Evolutionary conservation across 352 stramenopile species (phyloP), one percentile per base, ranked within the genome.

Genomic region (Paralagenidium karlingii): DNA sequence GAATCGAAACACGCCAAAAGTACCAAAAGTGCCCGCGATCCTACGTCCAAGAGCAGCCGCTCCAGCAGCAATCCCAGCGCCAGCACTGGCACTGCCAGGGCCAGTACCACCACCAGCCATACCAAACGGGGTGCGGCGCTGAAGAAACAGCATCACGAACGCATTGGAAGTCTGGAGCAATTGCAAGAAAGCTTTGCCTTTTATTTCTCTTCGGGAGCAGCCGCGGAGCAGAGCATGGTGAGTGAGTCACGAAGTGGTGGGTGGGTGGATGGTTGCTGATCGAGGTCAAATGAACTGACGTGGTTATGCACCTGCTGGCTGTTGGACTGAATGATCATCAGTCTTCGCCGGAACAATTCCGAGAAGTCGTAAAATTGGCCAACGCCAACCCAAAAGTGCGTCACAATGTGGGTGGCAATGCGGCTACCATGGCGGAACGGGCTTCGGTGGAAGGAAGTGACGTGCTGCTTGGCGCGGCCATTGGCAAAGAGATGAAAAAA

Each of bases 151-250:
- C 76, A 90, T 44, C 74, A 87, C 46, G 76, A 87, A 44, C 73
- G 73, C 7, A 87, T 90, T 30, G 57, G 49, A 32, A 79, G 67
- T 16, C 38, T 82, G 2, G 45, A 56, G 4, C 55, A 77, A 5
- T 49, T 90, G 3, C 70, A 83, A 38, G 70, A 90, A 45, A 87
- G 70, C 47, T 90, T 90, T 45, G 68, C 66, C 22, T 86, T 75
- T 45, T 90, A 90, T 49, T 90, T 90, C 52, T 65, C 68, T 7
- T 71, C 68, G 13, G 76, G 76, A 29, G 76, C 76, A 12, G 76
- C 76, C 2, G 76, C 76, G 8, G 76, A 90, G 40, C 76, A 90
- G 54, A 86, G 70, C 47, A 90, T 84, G 70, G n/a, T n/a, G n/a
- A n/a, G n/a, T n/a, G n/a, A n/a, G n/a, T n/a, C 37, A n/a, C n/a